A percentile compares a stretch with the other conserved stretches of the same genome.
These are phyloP conservation scores for Gastrodia elata DNA, from an alignment of 106 monocot genomes.

Conservation along the genomic window DNA sequence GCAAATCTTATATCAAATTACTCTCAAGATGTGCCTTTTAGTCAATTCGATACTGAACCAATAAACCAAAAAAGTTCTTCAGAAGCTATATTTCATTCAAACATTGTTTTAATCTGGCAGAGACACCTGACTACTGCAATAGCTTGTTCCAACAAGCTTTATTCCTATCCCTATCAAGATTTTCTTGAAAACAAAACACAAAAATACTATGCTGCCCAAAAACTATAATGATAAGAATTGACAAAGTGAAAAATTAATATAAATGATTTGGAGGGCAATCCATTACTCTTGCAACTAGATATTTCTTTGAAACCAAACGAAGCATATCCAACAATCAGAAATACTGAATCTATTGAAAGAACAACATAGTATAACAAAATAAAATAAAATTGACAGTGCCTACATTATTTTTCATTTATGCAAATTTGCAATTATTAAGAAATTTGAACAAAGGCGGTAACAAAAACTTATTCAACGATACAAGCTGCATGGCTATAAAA, in stretches of 20 bases:
- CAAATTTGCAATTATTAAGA: background rate
- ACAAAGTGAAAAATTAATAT: background rate
- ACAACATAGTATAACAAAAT: background rate
- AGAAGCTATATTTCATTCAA: background rate
- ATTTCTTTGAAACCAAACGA: background rate
- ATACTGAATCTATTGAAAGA: background rate
- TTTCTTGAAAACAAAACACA: background rate
- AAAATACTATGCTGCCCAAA: background rate
- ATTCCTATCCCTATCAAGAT: background rate
- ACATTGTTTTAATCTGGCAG: background rate
- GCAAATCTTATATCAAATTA: background rate
- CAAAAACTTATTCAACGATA: background rate
- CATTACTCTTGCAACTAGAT: background rate
- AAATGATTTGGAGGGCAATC: background rate
- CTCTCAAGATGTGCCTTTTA: background rate
- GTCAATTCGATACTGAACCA: background rate
- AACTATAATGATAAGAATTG: background rate
- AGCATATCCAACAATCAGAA: background rate
- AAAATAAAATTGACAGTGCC: background rate
- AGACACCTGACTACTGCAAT: background rate
- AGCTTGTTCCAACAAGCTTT: slow-evolving; percentile 1
- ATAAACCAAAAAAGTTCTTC: background rate
- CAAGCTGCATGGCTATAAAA: background rate
- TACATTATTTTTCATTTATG: background rate
- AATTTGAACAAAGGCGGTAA: background rate